Evolutionary conservation across 2,329 filamentous ascomycete species (phyloP), one percentile per base, ranked within the genome.

Genomic region (Aspergillus versicolor): DNA sequence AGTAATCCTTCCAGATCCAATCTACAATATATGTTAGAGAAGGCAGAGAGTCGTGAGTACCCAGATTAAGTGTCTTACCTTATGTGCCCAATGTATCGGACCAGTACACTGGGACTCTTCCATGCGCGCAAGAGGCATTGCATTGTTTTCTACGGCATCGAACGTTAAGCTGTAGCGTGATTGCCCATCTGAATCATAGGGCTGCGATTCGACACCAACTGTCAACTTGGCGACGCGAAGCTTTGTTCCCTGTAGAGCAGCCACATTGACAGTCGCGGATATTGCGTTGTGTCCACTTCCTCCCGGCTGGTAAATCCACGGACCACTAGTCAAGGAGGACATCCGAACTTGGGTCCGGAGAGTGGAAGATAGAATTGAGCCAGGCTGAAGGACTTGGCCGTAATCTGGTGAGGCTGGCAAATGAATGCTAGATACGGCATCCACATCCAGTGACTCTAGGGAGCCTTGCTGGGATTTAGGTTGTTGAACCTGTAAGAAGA

Each of bases 241-340:
- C 27, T 65, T 65, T 1, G 66, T 61, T 7, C 71, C 70, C 49
- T 67, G 65, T 22, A 69, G 53, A 11, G 67, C 60, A 7, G 68
- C 73, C 41, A 74, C 51, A 52, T 68, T 61, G 11, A 65, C 61
- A 13, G 57, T 64, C 24, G 61, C 67, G 11, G 59, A 61, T 46
- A 60, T 57, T 17, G n/a, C 3, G 15, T 21, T 13, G 12, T 49
- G 21, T 8, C 22, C 37, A 11, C 49, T 47, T 5, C 48, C 41
- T 2, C 19, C 43, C 1, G 58, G 22, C 19, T 58, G 37, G 19
- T 37, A 51, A n/a, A 67, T 45, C 75, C 74, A 76, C 7, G 68
- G 69, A 0, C 73, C 72, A 57, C 68, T 73, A 2, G 68, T 64
- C 24, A 76, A 58, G 17, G 65, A 62, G 5, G 65, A 62, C 24